A percentile compares a stretch with the other conserved stretches of the same genome.
Evolutionary conservation across 2,329 filamentous ascomycete species (phyloP).

Genomic region (Cadophora sp.): DNA sequence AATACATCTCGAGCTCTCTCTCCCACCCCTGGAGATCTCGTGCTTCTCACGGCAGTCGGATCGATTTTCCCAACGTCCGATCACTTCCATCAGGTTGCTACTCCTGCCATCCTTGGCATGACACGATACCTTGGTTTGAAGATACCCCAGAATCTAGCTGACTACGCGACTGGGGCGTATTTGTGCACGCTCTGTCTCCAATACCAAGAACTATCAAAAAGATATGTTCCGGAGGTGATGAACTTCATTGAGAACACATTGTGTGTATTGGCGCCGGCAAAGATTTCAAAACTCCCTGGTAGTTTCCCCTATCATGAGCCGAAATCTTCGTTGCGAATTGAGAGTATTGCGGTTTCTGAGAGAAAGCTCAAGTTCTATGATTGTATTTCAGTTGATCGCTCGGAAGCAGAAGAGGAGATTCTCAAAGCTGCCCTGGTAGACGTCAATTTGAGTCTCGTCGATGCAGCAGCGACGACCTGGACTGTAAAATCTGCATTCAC

Average conservation of each 20-base stretch:
- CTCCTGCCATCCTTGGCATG: constrained; percentile 87
- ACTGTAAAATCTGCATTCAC: constrained; percentile 73
- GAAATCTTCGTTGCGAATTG: constrained; percentile 57
- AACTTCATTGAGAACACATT: constrained; percentile 82
- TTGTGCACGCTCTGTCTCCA: constrained; percentile 80
- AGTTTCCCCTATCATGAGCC: constrained; percentile 68
- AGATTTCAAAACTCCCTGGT: constrained; percentile 55
- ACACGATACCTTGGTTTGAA: constrained; percentile 83
- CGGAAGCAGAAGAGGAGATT: constrained; percentile 36
- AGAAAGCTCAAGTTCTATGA: constrained; percentile 67
- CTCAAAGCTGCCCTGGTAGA: constrained; percentile 66
- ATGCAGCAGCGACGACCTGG: constrained; percentile 76
- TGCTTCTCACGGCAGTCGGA: constrained; percentile 83
- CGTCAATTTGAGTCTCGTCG: constrained; percentile 70
- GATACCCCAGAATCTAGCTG: constrained; percentile 66
- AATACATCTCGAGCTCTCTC: constrained; percentile 55
- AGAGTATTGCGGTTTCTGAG: constrained; percentile 50
- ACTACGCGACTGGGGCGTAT: constrained; percentile 78
- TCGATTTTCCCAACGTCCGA: constrained; percentile 94
- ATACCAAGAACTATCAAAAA: constrained; percentile 83
- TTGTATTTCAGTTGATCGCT: constrained; percentile 49
- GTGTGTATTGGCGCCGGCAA: constrained; percentile 66
- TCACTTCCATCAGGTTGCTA: constrained; percentile 95
- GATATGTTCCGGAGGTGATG: constrained; percentile 88
- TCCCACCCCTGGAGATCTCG: constrained; percentile 73